Base-by-base conservation (phyloP, 2,329 filamentous ascomycete genomes). In the Fusarium sarcochroum region DNA sequence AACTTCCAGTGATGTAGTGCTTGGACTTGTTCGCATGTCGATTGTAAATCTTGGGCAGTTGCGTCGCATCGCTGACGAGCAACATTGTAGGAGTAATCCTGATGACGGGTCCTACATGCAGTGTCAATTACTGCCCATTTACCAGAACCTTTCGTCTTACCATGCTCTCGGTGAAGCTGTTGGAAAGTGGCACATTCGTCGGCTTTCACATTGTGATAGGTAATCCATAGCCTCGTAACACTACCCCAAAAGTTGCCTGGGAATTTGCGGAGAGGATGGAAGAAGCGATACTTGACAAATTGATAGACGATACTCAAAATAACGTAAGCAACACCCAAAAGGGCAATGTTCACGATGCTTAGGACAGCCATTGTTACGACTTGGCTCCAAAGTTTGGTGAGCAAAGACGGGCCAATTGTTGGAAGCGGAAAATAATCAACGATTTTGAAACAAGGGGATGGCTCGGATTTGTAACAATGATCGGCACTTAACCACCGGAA, bases 1-100 rank as follows among this genome's bases (percentile, higher is more conserved):
- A 87, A 23, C 81, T 84, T 20, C 86, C 86, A 0, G 86, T 85
- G 59, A 88, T 86, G 72, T 89, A 89, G 74, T 87, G 84, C 48
- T 86, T 81, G 2, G 84, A 85, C 72, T 89, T 90, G 76, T 87
- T 80, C 7, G 83, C 86, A 64, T 85, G 79, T 21, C 86, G 83
- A 52, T 81, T 80, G 76, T 89, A 90, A 25, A 90, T 83, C 15
- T 82, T 80, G 0, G 87, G 87, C 3, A 89, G 79, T 70, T 86
- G 84, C 2, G 80, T 83, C 0, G 87, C 81, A 14, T 75, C 73
- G n/a, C 67, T 73, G 37, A 75, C 57, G 5, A 75, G 66, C 7
- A 73, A 51, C 69, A 75, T 75, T 0, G 70, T 73, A 9, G 73
- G 73, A 0, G 67, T 71, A 17, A 75, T 69, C 5, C 73, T 58